Percentiles rank a stretch among this genome's conserved stretches.
phyloP scores from a whole-genome alignment of 768 basidiomycete genomes.

The Termitomyces sp. region DNA sequence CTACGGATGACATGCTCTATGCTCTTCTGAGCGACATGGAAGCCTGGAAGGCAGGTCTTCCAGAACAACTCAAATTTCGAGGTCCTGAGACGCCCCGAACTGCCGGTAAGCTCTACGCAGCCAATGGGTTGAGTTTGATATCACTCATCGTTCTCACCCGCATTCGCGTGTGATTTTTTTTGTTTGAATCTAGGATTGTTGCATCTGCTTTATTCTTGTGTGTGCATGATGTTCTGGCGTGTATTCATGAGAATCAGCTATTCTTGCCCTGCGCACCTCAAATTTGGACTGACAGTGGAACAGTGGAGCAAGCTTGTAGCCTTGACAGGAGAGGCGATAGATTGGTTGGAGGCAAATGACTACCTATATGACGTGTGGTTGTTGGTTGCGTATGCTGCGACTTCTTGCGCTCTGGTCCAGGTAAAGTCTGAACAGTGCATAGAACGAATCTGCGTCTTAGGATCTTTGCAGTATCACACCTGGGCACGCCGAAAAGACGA shows the following conservation, averaged over 20 bases:
- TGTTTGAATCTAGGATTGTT: conserved; percentile 58
- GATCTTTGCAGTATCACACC: conserved; percentile 73
- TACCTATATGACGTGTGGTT: conserved; percentile 83
- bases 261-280: conserved; percentile 84
- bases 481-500: conserved; percentile 82
- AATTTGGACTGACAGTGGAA: conserved; percentile 77
- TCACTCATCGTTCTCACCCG: background rate
- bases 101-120: conserved; percentile 48
- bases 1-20: conserved; percentile 77
- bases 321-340: conserved; percentile 77
- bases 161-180: conserved; percentile 2
- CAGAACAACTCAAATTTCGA: conserved; percentile 71
- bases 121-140: background rate
- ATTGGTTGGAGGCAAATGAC: conserved; percentile 87
- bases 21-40: conserved; percentile 62
- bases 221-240: conserved; percentile 96
- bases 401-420: conserved; percentile 88
- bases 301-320: conserved; percentile 73
- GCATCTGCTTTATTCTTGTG: conserved; percentile 83
- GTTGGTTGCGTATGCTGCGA: conserved; percentile 82
- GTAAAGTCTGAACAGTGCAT: conserved; percentile 34
- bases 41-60: conserved; percentile 75
- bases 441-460: conserved; percentile 2
- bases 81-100: conserved; percentile 63
- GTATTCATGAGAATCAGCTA: conserved; percentile 99